Evolutionary conservation across 2,329 filamentous ascomycete species (phyloP).

Genomic region (Trichoderma cornu-damae): DNA sequence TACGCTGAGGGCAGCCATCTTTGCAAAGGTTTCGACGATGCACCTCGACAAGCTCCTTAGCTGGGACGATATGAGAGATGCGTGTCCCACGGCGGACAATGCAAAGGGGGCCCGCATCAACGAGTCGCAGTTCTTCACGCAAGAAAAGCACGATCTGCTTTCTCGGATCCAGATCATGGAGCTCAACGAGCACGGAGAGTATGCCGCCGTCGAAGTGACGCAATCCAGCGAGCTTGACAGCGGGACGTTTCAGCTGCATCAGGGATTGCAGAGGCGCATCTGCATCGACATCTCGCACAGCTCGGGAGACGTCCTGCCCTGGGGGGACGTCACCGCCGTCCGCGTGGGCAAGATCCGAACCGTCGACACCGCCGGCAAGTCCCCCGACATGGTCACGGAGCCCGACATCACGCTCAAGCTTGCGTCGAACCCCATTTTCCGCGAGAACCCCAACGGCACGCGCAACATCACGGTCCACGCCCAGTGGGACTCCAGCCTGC

Average conservation of each 20-base stretch:
- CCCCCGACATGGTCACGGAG: conserved; percentile 69
- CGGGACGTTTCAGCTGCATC: conserved; percentile 93
- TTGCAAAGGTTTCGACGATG: conserved; percentile 85
- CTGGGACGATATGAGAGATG: conserved; percentile 97
- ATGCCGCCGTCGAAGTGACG: conserved; percentile 86
- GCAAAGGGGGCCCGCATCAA: conserved; percentile 65
- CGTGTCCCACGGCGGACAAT: conserved; percentile 52
- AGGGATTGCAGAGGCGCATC: conserved; percentile 85
- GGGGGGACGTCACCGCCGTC: conserved; percentile 74
- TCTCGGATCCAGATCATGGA: conserved; percentile 84
- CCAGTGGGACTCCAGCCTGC: conserved; percentile 94
- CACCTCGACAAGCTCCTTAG: conserved; percentile 95
- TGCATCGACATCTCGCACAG: conserved; percentile 86
- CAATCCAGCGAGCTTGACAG: conserved; percentile 77
- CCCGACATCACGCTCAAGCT: conserved; percentile 74
- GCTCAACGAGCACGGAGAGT: conserved; percentile 84
- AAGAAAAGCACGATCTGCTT: conserved; percentile 92
- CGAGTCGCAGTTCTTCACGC: conserved; percentile 86
- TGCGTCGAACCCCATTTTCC: conserved; percentile 70
- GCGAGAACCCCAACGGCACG: conserved; percentile 84
- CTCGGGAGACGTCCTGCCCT: conserved; percentile 80
- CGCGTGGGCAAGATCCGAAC: conserved; percentile 77
- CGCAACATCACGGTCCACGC: conserved; percentile 79
- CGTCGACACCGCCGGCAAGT: conserved; percentile 78
- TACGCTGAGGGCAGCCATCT: conserved; percentile 79